Percentiles rank a stretch among this genome's conserved stretches.
Conservation (phyloP, 345 rosid species). For the Raphanus raphanistrum region DNA sequence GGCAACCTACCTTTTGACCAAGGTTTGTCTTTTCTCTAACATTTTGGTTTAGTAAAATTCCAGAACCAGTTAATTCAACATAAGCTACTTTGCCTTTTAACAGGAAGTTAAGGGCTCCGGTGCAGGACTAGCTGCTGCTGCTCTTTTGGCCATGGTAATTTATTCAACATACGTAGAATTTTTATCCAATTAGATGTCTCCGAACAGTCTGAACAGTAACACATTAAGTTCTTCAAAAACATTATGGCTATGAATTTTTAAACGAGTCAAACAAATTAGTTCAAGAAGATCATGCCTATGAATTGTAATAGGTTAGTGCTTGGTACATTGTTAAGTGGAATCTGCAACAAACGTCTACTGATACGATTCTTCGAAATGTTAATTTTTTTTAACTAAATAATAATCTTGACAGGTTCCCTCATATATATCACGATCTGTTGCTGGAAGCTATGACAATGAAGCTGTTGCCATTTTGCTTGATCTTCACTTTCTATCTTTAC, state of each 20-base stretch:
- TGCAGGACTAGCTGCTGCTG: conserved; percentile 96
- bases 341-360: background rate
- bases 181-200: conserved; percentile 3
- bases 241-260: background rate
- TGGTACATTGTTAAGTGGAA: conserved; percentile 14
- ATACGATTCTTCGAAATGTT: conserved; percentile 2
- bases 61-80: conserved; percentile 24
- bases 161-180: conserved; percentile 28
- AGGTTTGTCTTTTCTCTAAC: conserved; percentile 51
- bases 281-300: conserved; percentile 3
- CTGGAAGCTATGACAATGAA: conserved; percentile 99
- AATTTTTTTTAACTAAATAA: background rate
- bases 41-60: conserved; percentile 7
- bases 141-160: conserved; percentile 93
- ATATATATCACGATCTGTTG: conserved; percentile 92
- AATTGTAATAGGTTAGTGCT: conserved; percentile 7
- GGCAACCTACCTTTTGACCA: conserved; percentile 91
- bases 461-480: conserved; percentile 99
- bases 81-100: conserved; percentile 23
- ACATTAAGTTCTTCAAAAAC: background rate
- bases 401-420: conserved; percentile 83
- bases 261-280: background rate
- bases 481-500: conserved; percentile 91
- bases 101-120: conserved; percentile 95
- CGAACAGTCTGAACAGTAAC: conserved; percentile 4